A percentile compares a stretch with the other conserved stretches of the same genome.
phyloP scores from a whole-genome alignment of 805 yeast genomes.

The Candida alai region DNA sequence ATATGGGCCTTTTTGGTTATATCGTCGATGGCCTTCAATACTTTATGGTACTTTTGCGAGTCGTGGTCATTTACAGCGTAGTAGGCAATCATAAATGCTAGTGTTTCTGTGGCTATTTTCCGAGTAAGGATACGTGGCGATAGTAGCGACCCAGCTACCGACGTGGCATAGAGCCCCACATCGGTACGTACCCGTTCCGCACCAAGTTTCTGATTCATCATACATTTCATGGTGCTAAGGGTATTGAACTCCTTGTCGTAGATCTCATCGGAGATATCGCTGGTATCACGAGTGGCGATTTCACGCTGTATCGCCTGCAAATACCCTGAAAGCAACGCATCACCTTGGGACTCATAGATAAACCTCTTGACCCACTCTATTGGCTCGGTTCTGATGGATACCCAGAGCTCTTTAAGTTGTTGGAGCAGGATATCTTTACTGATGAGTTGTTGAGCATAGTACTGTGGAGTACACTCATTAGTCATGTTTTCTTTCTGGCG shows the following conservation, averaged over 20 bases:
- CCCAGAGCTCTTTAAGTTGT: slow-evolving; percentile 82
- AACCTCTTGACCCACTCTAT: slow-evolving; percentile 75
- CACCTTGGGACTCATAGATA: slow-evolving; percentile 72
- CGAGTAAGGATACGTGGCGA: slow-evolving; percentile 76
- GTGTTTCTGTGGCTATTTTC: slow-evolving; percentile 73
- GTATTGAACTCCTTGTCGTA: slow-evolving; percentile 71
- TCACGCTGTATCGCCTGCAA: slow-evolving; percentile 50
- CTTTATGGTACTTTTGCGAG: slow-evolving; percentile 48
- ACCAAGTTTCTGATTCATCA: slow-evolving; percentile 62
- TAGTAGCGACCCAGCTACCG: slow-evolving; percentile 67
- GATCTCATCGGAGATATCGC: slow-evolving; percentile 45
- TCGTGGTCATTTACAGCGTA: slow-evolving; percentile 23
- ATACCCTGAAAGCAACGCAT: slow-evolving; percentile 65
- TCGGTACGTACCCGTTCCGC: slow-evolving; percentile 53
- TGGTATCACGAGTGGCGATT: slow-evolving; percentile 21
- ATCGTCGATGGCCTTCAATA: slow-evolving; percentile 49
- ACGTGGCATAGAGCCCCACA: slow-evolving; percentile 43
- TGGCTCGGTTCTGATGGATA: slow-evolving; percentile 87
- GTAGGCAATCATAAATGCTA: slow-evolving; percentile 46
- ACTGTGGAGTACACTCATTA: slow-evolving; percentile 51
- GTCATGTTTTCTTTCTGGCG: slow-evolving; percentile 24
- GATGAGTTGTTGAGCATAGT: slow-evolving; percentile 70
- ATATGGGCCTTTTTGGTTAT: slow-evolving; percentile 36
- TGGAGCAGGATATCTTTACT: slow-evolving; percentile 63
- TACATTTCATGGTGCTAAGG: slow-evolving; percentile 72